phyloP scores from a whole-genome alignment of 768 basidiomycete species.

The Lenzites betulinus region DNA sequence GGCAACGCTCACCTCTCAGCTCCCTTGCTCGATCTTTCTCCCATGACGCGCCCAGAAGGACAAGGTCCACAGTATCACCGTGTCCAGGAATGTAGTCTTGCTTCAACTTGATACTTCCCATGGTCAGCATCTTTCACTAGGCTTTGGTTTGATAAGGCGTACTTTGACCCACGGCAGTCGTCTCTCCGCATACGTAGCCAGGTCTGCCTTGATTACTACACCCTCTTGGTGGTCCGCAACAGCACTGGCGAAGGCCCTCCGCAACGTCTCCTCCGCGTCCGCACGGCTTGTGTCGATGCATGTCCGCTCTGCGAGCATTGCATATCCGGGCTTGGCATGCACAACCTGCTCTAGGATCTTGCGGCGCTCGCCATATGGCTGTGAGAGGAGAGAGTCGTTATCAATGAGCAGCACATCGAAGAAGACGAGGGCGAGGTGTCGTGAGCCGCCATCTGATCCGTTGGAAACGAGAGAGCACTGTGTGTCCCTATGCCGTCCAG shows the following conservation, averaged over 20 bases:
- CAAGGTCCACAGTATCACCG: conserved; percentile 81
- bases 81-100: conserved; percentile 86
- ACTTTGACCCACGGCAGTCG: conserved; percentile 81
- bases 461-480: conserved; percentile 47
- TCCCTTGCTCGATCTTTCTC: conserved; percentile 77
- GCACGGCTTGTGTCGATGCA: conserved; percentile 33
- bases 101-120: conserved; percentile 50
- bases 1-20: conserved; percentile 57
- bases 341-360: conserved; percentile 61
- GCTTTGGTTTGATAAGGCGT: conserved; percentile 21
- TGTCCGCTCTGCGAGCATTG: conserved; percentile 63
- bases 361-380: conserved; percentile 62
- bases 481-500: conserved; percentile 19
- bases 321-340: conserved; percentile 53
- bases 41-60: conserved; percentile 77
- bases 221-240: conserved; percentile 65
- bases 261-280: conserved; percentile 32
- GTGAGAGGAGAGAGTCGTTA: conserved; percentile 53
- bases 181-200: conserved; percentile 66
- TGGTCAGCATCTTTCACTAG: neutral
- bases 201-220: conserved; percentile 75
- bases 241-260: conserved; percentile 49
- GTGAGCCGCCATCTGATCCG: conserved; percentile 37
- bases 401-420: conserved; percentile 83
- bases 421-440: conserved; percentile 80